Conservation (phyloP, 1,284 basidiomycete genomes). For the Ceratobasidium sp. region DNA sequence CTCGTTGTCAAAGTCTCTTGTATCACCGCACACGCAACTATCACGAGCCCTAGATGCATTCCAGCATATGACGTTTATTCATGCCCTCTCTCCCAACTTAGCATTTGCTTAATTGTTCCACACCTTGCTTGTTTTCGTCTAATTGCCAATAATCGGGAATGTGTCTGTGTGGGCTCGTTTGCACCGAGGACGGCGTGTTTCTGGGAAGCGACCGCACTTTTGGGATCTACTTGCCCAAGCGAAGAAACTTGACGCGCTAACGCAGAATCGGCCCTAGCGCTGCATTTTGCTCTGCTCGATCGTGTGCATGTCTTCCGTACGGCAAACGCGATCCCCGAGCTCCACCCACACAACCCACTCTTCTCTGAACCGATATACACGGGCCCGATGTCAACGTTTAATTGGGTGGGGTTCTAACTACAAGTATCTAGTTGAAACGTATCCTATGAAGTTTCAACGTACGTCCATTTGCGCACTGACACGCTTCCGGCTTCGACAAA, state of each 20-base stretch:
- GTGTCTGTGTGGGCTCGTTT: constrained; percentile 14
- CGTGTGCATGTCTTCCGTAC: too few species aligned
- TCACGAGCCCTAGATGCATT: neutral
- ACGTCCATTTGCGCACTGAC: constrained; percentile 19
- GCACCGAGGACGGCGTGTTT: neutral
- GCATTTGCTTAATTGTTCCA: neutral
- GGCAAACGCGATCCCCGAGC: too few species aligned
- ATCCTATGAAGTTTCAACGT: neutral
- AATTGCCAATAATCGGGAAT: neutral
- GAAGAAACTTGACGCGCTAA: neutral
- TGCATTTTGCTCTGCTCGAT: too few species aligned
- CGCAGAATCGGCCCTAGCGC: too few species aligned
- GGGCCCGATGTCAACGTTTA: too few species aligned
- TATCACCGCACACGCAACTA: neutral
- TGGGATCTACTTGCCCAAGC: neutral
- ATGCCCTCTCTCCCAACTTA: neutral
- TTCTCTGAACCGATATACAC: too few species aligned
- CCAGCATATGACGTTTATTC: neutral
- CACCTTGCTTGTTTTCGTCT: neutral
- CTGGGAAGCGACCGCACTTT: neutral
- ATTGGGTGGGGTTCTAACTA: too few species aligned
- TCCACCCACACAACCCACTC: too few species aligned
- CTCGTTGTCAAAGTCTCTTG: neutral
- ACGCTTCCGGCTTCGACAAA: constrained; percentile 10
- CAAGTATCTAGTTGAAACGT: too few species aligned